Percentiles rank a stretch among this genome's conserved stretches.
Evolutionary conservation across 768 basidiomycete species (phyloP).

Genomic region (Lactarius quietus): DNA sequence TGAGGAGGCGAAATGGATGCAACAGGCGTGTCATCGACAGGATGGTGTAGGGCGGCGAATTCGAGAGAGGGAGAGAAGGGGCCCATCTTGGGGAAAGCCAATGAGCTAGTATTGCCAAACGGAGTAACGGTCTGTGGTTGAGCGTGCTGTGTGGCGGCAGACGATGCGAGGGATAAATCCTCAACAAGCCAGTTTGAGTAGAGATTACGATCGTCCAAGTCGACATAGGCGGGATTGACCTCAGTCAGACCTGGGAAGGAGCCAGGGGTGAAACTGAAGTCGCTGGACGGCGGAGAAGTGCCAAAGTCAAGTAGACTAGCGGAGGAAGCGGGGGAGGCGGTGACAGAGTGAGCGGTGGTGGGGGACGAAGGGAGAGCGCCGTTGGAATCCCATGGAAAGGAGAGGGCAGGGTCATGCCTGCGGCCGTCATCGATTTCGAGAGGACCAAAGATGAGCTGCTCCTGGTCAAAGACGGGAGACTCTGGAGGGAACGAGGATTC

Average conservation of each 20-base stretch:
- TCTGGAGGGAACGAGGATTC: constrained; percentile 35
- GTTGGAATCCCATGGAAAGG: constrained; percentile 40
- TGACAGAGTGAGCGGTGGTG: constrained; percentile 39
- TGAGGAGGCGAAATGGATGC: constrained; percentile 59
- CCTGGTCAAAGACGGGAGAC: constrained; percentile 38
- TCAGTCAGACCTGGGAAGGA: constrained; percentile 35
- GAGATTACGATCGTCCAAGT: constrained; percentile 40
- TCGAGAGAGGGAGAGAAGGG: constrained; percentile 55
- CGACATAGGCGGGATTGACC: constrained; percentile 35
- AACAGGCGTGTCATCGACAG: constrained; percentile 34
- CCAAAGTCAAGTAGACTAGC: constrained; percentile 40
- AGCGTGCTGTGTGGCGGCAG: constrained; percentile 44
- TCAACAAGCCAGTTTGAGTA: constrained; percentile 65
- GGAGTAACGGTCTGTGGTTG: constrained; percentile 44
- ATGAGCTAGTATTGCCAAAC: constrained; percentile 38
- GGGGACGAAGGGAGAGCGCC: constrained; percentile 37
- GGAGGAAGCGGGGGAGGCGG: constrained; percentile 40
- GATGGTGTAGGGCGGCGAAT: constrained; percentile 54
- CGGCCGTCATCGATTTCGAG: constrained; percentile 53
- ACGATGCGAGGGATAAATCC: constrained; percentile 38
- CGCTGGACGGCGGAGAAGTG: constrained; percentile 40
- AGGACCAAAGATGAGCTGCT: constrained; percentile 54
- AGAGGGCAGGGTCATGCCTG: constrained; percentile 30
- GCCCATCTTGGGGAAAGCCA: constrained; percentile 43
- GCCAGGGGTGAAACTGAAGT: constrained; percentile 36